Base-by-base conservation (phyloP, 1,284 basidiomycete genomes). In the Leccinum solheimii region DNA sequence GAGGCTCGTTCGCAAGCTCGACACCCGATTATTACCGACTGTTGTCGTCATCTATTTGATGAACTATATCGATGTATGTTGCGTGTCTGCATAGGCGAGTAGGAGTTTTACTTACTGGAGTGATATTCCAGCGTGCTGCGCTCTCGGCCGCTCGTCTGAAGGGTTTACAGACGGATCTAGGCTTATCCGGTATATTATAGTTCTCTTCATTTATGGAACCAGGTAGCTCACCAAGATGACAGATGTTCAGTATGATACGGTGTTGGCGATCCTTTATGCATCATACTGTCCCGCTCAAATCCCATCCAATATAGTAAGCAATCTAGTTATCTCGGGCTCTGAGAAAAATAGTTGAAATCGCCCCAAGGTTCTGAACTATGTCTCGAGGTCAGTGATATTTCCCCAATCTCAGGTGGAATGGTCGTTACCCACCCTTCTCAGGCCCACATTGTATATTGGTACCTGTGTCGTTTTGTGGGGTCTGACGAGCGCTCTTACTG, bases 21-120 rank as follows among this genome's bases (percentile, higher is more conserved):
- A 89, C 65, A 73, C 74, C 59, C 77, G 87, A 48, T 72, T 89
- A 1, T 69, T 89, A 62, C 86, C 86, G 0, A 85, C 83, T 0
- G 83, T 89, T 58, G 79, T 85, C 52, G 50, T 86, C 34, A 85
- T 89, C 59, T 88, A 80, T 66, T 79, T 89, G 60, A 83, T 88
- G 83, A 89, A 89, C 66, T 88, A 86, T 66, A 87, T 88, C 56
- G 86, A 88, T 67, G 86, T 87, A 61, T 59, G 81, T 75, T 27
- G 23, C 19, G 43, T 21, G 11, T 45, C 43, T 13, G 6, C 11
- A 19, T 19, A 45, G 11, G n/a, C 5, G 40, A 34, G 32, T 34
- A 38, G 13, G 38, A n/a, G 16, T 40, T 21, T 45, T 45, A 11
- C 10, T 52, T 52, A 30, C 19, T 21, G 21, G 50, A 11, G 34